Conservation (phyloP, 2,329 filamentous ascomycete species). For the Beauveria scarabaeidicola region DNA sequence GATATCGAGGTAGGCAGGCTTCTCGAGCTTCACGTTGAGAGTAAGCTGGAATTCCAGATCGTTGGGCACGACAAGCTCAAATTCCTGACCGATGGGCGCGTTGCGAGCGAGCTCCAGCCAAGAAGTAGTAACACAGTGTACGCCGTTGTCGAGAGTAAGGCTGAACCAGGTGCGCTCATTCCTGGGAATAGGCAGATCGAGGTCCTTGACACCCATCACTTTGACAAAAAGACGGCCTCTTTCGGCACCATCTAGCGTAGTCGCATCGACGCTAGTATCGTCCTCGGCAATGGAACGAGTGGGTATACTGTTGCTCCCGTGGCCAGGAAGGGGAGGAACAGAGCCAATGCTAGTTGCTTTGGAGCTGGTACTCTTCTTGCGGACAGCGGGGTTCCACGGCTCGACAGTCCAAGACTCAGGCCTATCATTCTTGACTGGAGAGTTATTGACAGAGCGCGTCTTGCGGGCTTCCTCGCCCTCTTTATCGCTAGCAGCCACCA, state of each 20-base stretch:
- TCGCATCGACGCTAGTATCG: constrained; percentile 47
- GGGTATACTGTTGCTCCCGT: constrained; percentile 64
- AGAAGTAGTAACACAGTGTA: constrained; percentile 94
- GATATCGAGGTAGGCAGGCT: constrained; percentile 55
- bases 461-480: constrained; percentile 48
- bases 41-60: constrained; percentile 99
- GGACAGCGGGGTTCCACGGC: constrained; percentile 81
- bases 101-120: constrained; percentile 89
- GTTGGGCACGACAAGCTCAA: constrained; percentile 92
- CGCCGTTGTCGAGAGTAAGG: constrained; percentile 92
- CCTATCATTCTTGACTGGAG: constrained; percentile 65
- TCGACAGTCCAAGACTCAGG: constrained; percentile 94
- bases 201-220: constrained; percentile 94
- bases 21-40: constrained; percentile 87
- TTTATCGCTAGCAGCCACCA: constrained; percentile 85
- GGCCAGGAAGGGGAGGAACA: constrained; percentile 77
- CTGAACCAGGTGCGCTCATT: constrained; percentile 92
- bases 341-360: constrained; percentile 42
- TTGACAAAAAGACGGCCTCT: constrained; percentile 92
- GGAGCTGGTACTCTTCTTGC: constrained; percentile 55
- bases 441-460: constrained; percentile 56
- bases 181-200: constrained; percentile 83
- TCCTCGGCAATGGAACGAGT: constrained; percentile 62
- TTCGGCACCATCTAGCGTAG: constrained; percentile 71
- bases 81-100: constrained; percentile 94